A percentile compares a stretch with the other conserved stretches of the same genome.
Evolutionary conservation across 257 asterid species (phyloP).

Genomic region (Solanum bulbocastanum): DNA sequence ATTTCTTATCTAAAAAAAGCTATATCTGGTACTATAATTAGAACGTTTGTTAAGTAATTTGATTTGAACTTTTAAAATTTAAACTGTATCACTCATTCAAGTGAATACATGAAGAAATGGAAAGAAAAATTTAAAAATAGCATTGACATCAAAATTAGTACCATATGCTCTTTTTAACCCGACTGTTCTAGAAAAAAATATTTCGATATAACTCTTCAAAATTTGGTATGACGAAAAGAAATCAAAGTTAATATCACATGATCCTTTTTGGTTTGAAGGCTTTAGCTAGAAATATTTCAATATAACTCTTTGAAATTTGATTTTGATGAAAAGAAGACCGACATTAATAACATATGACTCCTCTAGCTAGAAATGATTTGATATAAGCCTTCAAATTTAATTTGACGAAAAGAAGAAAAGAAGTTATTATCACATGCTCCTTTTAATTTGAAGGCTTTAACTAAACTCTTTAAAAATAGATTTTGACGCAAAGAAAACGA

Average conservation of each 20-base stretch:
- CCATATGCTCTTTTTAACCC: neutral
- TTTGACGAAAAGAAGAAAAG: neutral
- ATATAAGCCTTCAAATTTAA: neutral
- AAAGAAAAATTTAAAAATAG: neutral
- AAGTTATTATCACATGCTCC: neutral
- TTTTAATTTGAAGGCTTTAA: neutral
- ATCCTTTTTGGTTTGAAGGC: neutral
- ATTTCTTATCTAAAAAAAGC: neutral
- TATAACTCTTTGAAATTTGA: neutral
- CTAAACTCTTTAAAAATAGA: neutral
- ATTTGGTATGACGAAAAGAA: neutral
- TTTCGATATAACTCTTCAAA: neutral
- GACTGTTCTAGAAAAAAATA: too few species aligned
- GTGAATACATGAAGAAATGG: neutral
- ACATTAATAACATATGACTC: too few species aligned
- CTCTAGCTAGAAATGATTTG: neutral
- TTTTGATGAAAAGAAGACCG: neutral
- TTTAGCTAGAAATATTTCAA: neutral
- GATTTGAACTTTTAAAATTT: neutral
- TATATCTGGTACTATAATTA: neutral
- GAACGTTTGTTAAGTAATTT: neutral
- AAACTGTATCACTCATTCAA: neutral
- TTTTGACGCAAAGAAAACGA: neutral
- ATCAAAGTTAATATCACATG: neutral
- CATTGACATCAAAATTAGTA: neutral